Percentiles rank a stretch among this genome's conserved stretches.
These are phyloP conservation scores for Leccinum boreale DNA, from an alignment of 768 basidiomycete genomes.

Conservation along the genomic window DNA sequence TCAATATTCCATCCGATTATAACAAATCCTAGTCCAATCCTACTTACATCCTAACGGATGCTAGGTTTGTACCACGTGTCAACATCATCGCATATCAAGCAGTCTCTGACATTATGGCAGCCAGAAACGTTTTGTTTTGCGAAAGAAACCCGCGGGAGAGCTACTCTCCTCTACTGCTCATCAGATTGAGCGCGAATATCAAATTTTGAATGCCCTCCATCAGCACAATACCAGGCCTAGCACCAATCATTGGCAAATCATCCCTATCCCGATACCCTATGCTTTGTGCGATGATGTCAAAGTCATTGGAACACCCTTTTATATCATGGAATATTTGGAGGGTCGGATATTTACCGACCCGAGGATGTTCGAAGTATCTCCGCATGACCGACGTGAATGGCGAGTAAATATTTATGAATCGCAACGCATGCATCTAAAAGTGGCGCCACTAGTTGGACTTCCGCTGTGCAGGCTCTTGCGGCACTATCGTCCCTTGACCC, in stretches of 20 bases:
- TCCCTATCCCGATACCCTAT: slow-evolving; percentile 86
- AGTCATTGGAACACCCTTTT: slow-evolving; percentile 88
- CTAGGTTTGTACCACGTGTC: slow-evolving; percentile 43
- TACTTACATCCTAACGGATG: slow-evolving; percentile 89
- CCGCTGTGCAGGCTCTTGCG: slow-evolving; percentile 68
- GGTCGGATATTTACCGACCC: slow-evolving; percentile 92
- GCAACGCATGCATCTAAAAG: neutral
- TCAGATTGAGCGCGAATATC: slow-evolving; percentile 92
- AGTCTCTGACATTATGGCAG: slow-evolving; percentile 28
- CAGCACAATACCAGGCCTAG: slow-evolving; percentile 58
- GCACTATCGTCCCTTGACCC: slow-evolving; percentile 66
- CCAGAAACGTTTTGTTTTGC: slow-evolving; percentile 70
- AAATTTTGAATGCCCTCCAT: slow-evolving; percentile 73
- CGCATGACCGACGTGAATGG: slow-evolving; percentile 69
- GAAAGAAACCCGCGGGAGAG: slow-evolving; percentile 88
- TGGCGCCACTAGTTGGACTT: slow-evolving; percentile 61
- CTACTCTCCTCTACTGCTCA: slow-evolving; percentile 91
- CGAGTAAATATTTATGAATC: slow-evolving; percentile 31
- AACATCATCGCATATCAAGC: neutral
- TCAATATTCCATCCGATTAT: slow-evolving; percentile 1
- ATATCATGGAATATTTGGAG: slow-evolving; percentile 94
- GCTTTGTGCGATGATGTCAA: slow-evolving; percentile 74
- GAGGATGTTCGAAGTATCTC: slow-evolving; percentile 65
- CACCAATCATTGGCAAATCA: slow-evolving; percentile 46
- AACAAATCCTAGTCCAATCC: slow-evolving; percentile 75